phyloP scores from a whole-genome alignment of 805 yeast species.

The Isabelozyma pseudorhagii region DNA sequence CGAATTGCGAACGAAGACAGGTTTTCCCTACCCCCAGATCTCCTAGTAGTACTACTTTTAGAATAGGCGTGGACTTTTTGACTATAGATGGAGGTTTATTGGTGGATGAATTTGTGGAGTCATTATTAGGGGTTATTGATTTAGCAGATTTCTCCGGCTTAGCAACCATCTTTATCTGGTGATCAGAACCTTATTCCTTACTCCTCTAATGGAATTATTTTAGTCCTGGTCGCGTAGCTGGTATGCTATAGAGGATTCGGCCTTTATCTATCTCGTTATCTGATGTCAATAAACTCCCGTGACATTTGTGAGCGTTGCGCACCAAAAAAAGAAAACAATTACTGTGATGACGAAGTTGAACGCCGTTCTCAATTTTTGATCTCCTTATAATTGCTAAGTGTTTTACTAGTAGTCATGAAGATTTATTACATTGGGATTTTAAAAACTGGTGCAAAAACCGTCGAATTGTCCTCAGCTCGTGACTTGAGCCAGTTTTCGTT shows the following conservation, averaged over 20 bases:
- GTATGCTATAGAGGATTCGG: no score
- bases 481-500: constrained; percentile 85
- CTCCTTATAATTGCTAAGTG: not conserved
- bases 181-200: no score
- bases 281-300: no score
- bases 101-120: not conserved
- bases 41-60: constrained; percentile 55
- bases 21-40: constrained; percentile 63
- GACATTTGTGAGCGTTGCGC: no score
- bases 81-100: not conserved
- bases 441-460: constrained; percentile 61
- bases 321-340: no score
- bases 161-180: no score
- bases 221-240: no score
- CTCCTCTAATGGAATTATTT: no score
- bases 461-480: constrained; percentile 75
- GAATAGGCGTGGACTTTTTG: constrained; percentile 10
- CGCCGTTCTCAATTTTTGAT: no score
- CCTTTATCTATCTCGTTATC: no score
- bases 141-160: no score
- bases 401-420: constrained; percentile 56
- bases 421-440: constrained; percentile 86
- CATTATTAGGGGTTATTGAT: not conserved
- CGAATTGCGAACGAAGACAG: constrained; percentile 51
- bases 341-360: no score